Conservation (phyloP, 352 stramenopile genomes). For the Blastocystis hominis region DNA sequence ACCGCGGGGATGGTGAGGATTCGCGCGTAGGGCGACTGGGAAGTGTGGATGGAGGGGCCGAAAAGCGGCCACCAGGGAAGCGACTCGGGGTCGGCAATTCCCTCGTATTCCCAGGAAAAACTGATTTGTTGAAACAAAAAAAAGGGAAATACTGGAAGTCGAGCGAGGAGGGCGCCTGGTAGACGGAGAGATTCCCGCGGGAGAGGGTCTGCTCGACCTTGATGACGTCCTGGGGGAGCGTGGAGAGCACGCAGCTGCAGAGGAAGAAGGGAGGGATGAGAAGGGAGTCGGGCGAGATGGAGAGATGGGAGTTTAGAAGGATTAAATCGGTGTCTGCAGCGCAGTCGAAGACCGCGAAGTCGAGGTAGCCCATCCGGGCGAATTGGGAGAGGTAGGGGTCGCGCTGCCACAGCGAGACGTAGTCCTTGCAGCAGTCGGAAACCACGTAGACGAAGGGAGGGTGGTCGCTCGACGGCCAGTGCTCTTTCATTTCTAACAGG, state of each 20-base stretch:
- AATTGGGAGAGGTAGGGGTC: slow-evolving; percentile 44
- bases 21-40: not conserved
- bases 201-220: not conserved
- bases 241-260: slow-evolving; percentile 18
- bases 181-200: not conserved
- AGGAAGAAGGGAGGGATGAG: slow-evolving; percentile 22
- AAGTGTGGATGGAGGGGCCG: not conserved
- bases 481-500: slow-evolving; percentile 55
- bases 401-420: not conserved
- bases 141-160: not conserved
- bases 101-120: slow-evolving; percentile 34
- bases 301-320: not conserved
- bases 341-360: slow-evolving; percentile 37
- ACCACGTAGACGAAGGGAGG: slow-evolving; percentile 47
- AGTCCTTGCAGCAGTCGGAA: not conserved
- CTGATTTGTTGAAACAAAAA: not conserved
- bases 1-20: not conserved
- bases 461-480: not conserved
- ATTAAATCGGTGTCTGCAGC: not conserved
- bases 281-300: not conserved
- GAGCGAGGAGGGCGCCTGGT: not conserved
- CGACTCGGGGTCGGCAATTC: no score
- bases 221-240: not conserved
- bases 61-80: not conserved
- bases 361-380: slow-evolving; percentile 49